Evolutionary conservation across 306 rosid species (phyloP), one percentile per base, ranked within the genome.

Genomic region (Mimosa bimucronata): DNA sequence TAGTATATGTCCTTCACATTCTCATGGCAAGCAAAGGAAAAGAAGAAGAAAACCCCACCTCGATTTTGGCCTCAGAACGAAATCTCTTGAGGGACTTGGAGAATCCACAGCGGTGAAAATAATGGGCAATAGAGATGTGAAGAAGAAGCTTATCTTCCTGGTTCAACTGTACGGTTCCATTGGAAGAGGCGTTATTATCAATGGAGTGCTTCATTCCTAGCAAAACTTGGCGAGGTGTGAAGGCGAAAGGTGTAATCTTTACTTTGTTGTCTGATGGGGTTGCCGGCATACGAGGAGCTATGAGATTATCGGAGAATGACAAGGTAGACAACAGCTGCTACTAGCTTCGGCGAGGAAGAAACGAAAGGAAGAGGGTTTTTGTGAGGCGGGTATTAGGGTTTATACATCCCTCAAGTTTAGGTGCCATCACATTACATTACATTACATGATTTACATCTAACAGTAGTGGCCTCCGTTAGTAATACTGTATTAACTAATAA

Each of bases 71-170:
- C 80, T 90, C 92, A 13, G 91, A 85, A 6, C 73, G 77, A 42
- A 90, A 88, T 81, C 78, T 90, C 66, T 88, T 90, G 11, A 90
- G 84, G 46, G 94, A 81, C 83, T 85, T 90, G 70, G 86, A 85
- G 89, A 88, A 88, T 9, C 94, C 91, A 82, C 81, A 81, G 65
- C 71, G 60, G 12, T 85, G 74, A 80, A 90, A 81, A 69, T 79
- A 88, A 25, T 62, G 77, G n/a, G 91, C 92, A 0, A 90, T 79
- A 7, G 92, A 77, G 15, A 61, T 81, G 19, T 81, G 86, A 38
- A 90, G 92, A 79, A 77, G 83, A 79, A 82, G 60, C 77, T 61
- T 88, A 23, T 90, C 84, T 42, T 77, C 81, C 30, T 30, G 40
- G 16, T 62, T 75, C 1, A 82, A 68, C 9, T 60, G 34, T 5